Evolutionary conservation across 257 asterid genomes (phyloP).

Genomic region (Sherardia arvensis): DNA sequence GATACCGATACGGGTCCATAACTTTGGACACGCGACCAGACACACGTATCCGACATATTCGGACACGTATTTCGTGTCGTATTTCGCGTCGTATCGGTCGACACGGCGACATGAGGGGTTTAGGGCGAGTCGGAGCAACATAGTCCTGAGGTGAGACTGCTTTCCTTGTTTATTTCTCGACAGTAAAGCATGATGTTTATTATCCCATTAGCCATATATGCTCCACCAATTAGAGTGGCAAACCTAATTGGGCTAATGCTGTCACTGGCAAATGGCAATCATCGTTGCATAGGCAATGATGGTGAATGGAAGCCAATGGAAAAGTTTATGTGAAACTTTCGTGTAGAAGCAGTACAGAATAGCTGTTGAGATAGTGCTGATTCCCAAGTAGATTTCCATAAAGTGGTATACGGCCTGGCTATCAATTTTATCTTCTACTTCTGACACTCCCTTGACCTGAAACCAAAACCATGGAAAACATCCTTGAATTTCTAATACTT

Average conservation of each 20-base stretch:
- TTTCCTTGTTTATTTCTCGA: conserved; percentile 24
- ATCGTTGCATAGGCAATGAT: conserved; percentile 36
- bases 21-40: too few relatives aligned
- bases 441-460: conserved; percentile 27
- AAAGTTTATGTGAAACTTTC: conserved; percentile 25
- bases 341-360: conserved; percentile 35
- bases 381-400: conserved; percentile 44
- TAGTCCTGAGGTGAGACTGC: conserved; percentile 17
- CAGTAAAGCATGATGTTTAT: conserved; percentile 34
- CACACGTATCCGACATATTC: too few relatives aligned
- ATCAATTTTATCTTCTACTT: conserved; percentile 12
- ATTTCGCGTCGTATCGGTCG: too few relatives aligned
- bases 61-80: too few relatives aligned
- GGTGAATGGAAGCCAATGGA: conserved; percentile 75
- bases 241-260: conserved; percentile 30
- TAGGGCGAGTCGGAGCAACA: too few relatives aligned
- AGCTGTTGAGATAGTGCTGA: conserved; percentile 53
- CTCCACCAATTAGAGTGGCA: conserved; percentile 32
- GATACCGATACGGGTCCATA: too few relatives aligned
- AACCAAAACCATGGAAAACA: conserved; percentile 1
- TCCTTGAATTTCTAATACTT: not conserved
- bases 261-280: conserved; percentile 19
- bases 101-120: too few relatives aligned
- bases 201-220: conserved; percentile 57
- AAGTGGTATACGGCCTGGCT: conserved; percentile 33